A percentile compares a stretch with the other conserved stretches of the same genome.
Conservation (phyloP, 305 asterid genomes). For the Euphrasia arctica region DNA sequence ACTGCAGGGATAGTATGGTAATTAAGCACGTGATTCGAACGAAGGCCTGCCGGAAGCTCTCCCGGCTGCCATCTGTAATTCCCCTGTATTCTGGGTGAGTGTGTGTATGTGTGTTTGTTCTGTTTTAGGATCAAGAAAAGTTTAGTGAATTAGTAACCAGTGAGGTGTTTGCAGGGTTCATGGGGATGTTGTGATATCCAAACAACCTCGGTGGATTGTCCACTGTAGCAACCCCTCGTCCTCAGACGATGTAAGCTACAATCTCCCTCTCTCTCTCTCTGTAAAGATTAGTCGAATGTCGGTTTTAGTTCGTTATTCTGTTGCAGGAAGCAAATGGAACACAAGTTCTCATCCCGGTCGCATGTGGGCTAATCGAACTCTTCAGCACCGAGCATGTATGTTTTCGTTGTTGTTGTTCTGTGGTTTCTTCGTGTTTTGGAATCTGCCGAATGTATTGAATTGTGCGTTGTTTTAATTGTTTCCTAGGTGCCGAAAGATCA, state of each 20-base stretch:
- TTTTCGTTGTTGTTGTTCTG: background rate
- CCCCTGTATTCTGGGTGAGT: slow-evolving; percentile 78
- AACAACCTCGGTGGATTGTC: slow-evolving; percentile 54
- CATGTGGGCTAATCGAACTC: slow-evolving; percentile 70
- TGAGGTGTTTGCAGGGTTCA: slow-evolving; percentile 52
- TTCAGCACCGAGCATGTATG: slow-evolving; percentile 51
- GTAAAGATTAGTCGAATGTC: background rate
- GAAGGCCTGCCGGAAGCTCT: slow-evolving; percentile 59
- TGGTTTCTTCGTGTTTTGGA: background rate
- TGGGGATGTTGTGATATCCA: slow-evolving; percentile 76
- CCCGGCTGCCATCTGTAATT: slow-evolving; percentile 51
- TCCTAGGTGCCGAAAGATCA: slow-evolving; percentile 58
- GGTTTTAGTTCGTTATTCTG: background rate
- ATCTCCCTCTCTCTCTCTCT: background rate
- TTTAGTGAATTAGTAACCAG: slow-evolving; percentile 11
- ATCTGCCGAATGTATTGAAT: background rate
- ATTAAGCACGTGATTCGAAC: slow-evolving; percentile 48
- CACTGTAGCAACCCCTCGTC: slow-evolving; percentile 33
- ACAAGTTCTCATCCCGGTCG: slow-evolving; percentile 63
- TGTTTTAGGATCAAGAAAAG: slow-evolving; percentile 12
- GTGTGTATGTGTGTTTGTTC: background rate
- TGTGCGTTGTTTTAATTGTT: background rate
- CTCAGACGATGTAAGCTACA: slow-evolving; percentile 37
- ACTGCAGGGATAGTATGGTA: slow-evolving; percentile 50
- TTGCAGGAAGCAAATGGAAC: slow-evolving; percentile 64